Base-by-base conservation (phyloP, 2,329 filamentous ascomycete genomes). In the Xylariaceae sp. region DNA sequence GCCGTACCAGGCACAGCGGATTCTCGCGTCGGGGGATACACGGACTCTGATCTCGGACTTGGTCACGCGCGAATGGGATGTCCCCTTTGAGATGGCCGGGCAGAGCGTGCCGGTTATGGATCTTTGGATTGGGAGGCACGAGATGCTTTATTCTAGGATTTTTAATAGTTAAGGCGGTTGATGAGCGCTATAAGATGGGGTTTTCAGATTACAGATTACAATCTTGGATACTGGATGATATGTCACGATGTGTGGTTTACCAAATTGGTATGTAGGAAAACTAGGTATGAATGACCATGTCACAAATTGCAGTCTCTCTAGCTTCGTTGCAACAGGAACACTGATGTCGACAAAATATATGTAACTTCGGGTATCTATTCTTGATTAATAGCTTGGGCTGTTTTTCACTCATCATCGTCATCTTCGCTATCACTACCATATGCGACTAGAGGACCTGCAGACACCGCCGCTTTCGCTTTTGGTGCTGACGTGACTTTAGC, bases 371-470 rank as follows among this genome's bases (percentile, higher is more conserved):
- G 40, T 45, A 46, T 42, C 25, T 45, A 44, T 53, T 46, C 41
- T 59, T 51, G 25, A 16, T 21, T 32, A 14, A 17, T 25, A 36
- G 21, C 34, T 32, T 35, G 34, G 27, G 39, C n/a, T n/a, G 19
- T 22, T 38, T 3, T 37, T 20, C 49, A 51, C 39, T 59, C 60
- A 48, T 58, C 58, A 51, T 66, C 69, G 60, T 75, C 69, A 45
- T 74, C 86, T 49, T 95, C 91, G 62, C 90, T 87, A 67, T 95
- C 90, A 64, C 88, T 96, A 45, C 83, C 90, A 61, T 98, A 98
- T 21, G 79, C 86, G 17, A 96, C 93, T 54, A 97, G 69, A 6
- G 89, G 86, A 2, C 88, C 88, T 16, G 78, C 67, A 22, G 80
- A 54, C 8, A 66, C 69, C 22, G 76, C 68, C 8, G 76, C 66